A percentile compares a stretch with the other conserved stretches of the same genome.
These are phyloP conservation scores for Teunomyces funiuensis DNA, from an alignment of 805 yeast species.

Conservation along the genomic window DNA sequence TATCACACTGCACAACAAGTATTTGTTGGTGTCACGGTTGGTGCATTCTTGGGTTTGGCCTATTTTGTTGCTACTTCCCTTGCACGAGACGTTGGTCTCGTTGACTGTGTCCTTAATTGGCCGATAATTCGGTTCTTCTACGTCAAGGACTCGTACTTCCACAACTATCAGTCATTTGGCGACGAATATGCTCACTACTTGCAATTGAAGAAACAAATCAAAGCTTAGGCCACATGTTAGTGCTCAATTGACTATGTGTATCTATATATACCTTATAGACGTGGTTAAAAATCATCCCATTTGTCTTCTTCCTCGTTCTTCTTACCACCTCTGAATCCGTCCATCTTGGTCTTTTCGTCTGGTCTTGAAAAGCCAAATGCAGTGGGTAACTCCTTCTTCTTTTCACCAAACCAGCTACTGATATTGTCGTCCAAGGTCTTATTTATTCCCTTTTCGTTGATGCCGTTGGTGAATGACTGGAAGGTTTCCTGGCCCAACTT, in stretches of 20 bases:
- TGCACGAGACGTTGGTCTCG: slow-evolving; percentile 64
- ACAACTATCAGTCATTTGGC: slow-evolving; percentile 44
- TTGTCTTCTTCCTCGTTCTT: slow-evolving; percentile 53
- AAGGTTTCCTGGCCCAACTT: slow-evolving; percentile 70
- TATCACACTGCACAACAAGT: slow-evolving; percentile 81
- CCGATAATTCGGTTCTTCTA: slow-evolving; percentile 50
- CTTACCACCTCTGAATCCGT: slow-evolving; percentile 47
- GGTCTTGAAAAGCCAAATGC: slow-evolving; percentile 71
- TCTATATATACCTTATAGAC: neutral
- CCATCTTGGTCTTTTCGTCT: slow-evolving; percentile 53
- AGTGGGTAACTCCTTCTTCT: slow-evolving; percentile 45
- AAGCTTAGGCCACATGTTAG: neutral
- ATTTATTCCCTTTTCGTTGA: slow-evolving; percentile 39
- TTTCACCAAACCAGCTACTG: slow-evolving; percentile 49
- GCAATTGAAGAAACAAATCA: slow-evolving; percentile 2
- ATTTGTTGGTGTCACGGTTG: slow-evolving; percentile 65
- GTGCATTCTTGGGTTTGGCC: slow-evolving; percentile 54
- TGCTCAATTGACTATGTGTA: neutral
- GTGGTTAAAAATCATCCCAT: slow-evolving; percentile 63
- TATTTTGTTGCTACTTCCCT: slow-evolving; percentile 56
- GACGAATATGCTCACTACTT: slow-evolving; percentile 41
- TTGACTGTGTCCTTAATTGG: slow-evolving; percentile 63
- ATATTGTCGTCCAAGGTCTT: slow-evolving; percentile 40
- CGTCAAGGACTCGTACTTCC: slow-evolving; percentile 61
- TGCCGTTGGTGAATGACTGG: slow-evolving; percentile 51